A percentile compares a stretch with the other conserved stretches of the same genome.
phyloP scores from a whole-genome alignment of 2,329 filamentous ascomycete genomes.

The Clonostachys rhizophaga region DNA sequence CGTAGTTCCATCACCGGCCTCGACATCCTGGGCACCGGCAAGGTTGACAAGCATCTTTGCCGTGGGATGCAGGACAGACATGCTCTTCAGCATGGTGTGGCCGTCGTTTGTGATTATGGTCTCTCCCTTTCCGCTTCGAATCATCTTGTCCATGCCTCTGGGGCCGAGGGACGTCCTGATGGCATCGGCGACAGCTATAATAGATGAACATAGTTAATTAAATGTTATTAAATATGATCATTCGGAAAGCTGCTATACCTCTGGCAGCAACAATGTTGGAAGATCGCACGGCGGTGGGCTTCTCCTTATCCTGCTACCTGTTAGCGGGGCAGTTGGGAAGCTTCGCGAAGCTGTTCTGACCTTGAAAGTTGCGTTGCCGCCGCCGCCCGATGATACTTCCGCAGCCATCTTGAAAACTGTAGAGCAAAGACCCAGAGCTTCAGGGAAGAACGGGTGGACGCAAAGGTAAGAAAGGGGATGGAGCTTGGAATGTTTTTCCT shows the following conservation, averaged over 20 bases:
- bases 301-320: conserved; percentile 74
- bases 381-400: conserved; percentile 22
- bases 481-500: too few species aligned
- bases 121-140: conserved; percentile 92
- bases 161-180: conserved; percentile 95
- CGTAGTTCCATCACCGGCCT: conserved; percentile 96
- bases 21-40: conserved; percentile 94
- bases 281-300: conserved; percentile 93
- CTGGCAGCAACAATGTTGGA: conserved; percentile 96
- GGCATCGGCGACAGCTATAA: conserved; percentile 86
- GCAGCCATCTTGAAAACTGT: conserved; percentile 42
- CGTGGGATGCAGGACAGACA: conserved; percentile 99
- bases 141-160: conserved; percentile 99
- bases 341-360: conserved; percentile 33
- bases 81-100: conserved; percentile 98
- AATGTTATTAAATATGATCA: background rate
- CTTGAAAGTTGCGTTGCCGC: conserved; percentile 51
- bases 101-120: conserved; percentile 99
- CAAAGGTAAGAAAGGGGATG: conserved; percentile 7
- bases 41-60: conserved; percentile 99
- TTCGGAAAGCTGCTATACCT: conserved; percentile 51
- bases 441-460: conserved; percentile 11
- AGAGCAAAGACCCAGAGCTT: conserved; percentile 15
- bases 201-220: conserved; percentile 6
- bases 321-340: conserved; percentile 30